These are phyloP conservation scores for Podospora pseudopauciseta DNA, from an alignment of 495 filamentous ascomycete genomes.

Conservation along the genomic window DNA sequence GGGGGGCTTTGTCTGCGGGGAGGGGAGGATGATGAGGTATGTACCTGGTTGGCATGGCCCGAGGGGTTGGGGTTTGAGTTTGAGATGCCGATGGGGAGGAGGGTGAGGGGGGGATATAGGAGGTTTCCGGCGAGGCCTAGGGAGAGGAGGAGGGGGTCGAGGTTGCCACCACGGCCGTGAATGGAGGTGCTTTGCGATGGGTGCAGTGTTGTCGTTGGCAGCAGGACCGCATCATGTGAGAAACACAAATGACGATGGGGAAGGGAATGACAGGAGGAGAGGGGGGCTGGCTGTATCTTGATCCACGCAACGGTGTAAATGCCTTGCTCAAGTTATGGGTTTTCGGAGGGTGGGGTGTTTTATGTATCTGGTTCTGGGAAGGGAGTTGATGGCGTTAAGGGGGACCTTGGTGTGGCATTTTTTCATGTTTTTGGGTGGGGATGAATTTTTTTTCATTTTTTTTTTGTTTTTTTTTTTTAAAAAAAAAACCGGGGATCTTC, in stretches of 20 bases:
- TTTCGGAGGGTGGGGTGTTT: background rate
- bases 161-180: background rate
- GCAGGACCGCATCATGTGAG: background rate
- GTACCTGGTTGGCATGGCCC: background rate
- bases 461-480: background rate
- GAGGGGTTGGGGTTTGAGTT: background rate
- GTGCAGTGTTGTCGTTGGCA: background rate
- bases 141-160: background rate
- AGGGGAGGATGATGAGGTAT: background rate
- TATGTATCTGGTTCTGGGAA: background rate
- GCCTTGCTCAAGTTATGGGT: background rate
- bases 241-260: background rate
- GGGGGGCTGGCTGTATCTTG: background rate
- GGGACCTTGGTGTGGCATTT: background rate
- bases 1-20: background rate
- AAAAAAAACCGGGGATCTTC: slow-evolving; percentile 8
- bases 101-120: background rate
- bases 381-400: background rate
- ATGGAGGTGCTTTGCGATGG: background rate
- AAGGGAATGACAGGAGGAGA: background rate
- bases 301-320: background rate
- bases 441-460: too few relatives aligned
- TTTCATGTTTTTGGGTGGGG: background rate
- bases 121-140: background rate
- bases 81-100: background rate